Evolutionary conservation across 495 filamentous ascomycete genomes (phyloP).

Genomic region (Penicillium samsonianum): DNA sequence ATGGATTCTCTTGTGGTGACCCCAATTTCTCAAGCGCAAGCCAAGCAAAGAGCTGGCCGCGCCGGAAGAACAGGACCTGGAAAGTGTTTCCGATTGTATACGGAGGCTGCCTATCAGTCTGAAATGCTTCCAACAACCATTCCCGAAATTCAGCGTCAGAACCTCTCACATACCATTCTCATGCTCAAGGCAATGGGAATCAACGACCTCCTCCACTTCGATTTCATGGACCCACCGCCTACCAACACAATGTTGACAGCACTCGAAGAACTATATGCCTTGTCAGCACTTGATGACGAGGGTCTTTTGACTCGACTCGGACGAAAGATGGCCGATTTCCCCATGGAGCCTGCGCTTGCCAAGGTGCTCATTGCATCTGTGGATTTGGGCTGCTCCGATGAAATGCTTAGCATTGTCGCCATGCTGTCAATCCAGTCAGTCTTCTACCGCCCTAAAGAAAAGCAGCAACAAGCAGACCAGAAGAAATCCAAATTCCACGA

Average conservation of each 20-base stretch:
- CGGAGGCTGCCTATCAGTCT: slow-evolving; percentile 90
- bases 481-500: slow-evolving; percentile 98
- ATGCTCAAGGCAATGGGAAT: slow-evolving; percentile 99
- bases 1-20: slow-evolving; percentile 97
- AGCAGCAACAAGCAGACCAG: slow-evolving; percentile 92
- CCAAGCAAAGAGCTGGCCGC: slow-evolving; percentile 90
- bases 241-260: slow-evolving; percentile 98
- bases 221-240: slow-evolving; percentile 98
- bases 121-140: slow-evolving; percentile 97
- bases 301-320: slow-evolving; percentile 90
- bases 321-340: slow-evolving; percentile 97
- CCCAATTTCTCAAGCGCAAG: slow-evolving; percentile 94
- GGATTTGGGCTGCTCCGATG: slow-evolving; percentile 85
- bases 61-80: slow-evolving; percentile 94
- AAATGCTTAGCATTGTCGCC: slow-evolving; percentile 90
- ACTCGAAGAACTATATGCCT: slow-evolving; percentile 89
- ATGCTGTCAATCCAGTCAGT: slow-evolving; percentile 85
- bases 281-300: slow-evolving; percentile 93
- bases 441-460: slow-evolving; percentile 96
- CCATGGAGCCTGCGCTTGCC: slow-evolving; percentile 84
- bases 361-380: slow-evolving; percentile 89
- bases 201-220: slow-evolving; percentile 95
- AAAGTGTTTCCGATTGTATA: slow-evolving; percentile 96
- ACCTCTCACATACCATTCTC: slow-evolving; percentile 90
- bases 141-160: slow-evolving; percentile 95